Evolutionary conservation across 768 basidiomycete species (phyloP), one percentile per base, ranked within the genome.

Genomic region (Trametes cingulata): DNA sequence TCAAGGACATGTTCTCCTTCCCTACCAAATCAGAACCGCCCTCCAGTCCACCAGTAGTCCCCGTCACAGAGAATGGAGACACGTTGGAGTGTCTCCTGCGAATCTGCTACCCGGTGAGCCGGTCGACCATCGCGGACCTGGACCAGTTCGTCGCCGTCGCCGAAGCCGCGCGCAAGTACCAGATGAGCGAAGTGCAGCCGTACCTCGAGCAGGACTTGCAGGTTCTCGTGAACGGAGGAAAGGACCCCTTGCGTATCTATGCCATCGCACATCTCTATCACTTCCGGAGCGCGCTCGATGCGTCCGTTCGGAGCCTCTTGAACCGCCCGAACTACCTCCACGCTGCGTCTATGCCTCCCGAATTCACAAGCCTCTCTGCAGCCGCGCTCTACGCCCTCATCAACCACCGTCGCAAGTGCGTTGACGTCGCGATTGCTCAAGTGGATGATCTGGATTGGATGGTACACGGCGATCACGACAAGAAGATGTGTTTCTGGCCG

Each of bases 101-200:
- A 0, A 37, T 66, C 35, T 58, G 58, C 50, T 66, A 66, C 27
- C 67, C 67, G 14, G 36, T 52, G 14, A 20, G 19, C 24, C 57
- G 59, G 29, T 58, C 66, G 2, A 20, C n/a, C 40, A 20, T 67
- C 14, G n/a, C 3, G 1, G 33, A 42, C 22, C 15, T 63, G 10
- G 42, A 45, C 1, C 20, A 41, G 17, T n/a, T 71, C 13, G 60
- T 54, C 13, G 47, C 43, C 13, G 52, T 67, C 1, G 25, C 66
- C n/a, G 63, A 62, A n/a, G 65, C 68, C 6, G 64, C 68, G 6
- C 57, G 52, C 19, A 71, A 68, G 56, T 71, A 71, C 51, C 55
- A 63, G 19, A 52, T 69, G 55, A 33, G 14, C 27, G 36, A 12
- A 9, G 2, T 50, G 22, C 24, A 13, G 10, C 7, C 35, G 15